Evolutionary conservation across 805 yeast genomes (phyloP).

Genomic region (Schizosaccharomyces lindneri): DNA sequence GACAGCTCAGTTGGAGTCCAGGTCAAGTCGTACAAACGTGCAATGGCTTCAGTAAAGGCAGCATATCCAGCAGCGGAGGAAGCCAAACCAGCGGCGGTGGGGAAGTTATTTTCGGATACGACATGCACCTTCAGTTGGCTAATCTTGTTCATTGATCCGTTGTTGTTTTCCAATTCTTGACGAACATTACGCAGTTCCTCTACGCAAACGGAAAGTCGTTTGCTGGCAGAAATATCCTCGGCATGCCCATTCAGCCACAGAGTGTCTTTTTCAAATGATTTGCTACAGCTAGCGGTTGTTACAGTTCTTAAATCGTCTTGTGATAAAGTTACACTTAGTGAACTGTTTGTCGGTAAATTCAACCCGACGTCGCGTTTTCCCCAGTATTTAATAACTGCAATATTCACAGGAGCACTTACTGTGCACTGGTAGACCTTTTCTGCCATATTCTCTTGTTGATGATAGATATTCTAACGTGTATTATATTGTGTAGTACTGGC

Average conservation of each 20-base stretch:
- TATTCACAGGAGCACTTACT: slow-evolving; percentile 89
- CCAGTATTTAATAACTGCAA: slow-evolving; percentile 96
- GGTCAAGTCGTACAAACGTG: slow-evolving; percentile 65
- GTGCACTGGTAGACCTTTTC: slow-evolving; percentile 24
- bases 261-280: slow-evolving; percentile 31
- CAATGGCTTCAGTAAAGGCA: slow-evolving; percentile 75
- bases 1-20: slow-evolving; percentile 65
- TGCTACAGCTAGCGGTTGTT: slow-evolving; percentile 62
- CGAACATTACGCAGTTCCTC: slow-evolving; percentile 50
- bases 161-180: slow-evolving; percentile 28
- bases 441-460: background rate
- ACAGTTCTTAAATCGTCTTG: slow-evolving; percentile 78
- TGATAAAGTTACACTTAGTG: slow-evolving; percentile 79
- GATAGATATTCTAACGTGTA: too few species aligned
- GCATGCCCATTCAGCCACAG: slow-evolving; percentile 69
- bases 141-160: slow-evolving; percentile 28
- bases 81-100: slow-evolving; percentile 97
- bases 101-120: slow-evolving; percentile 87
- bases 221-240: slow-evolving; percentile 42
- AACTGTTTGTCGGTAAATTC: slow-evolving; percentile 86
- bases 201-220: slow-evolving; percentile 33
- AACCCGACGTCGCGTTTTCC: slow-evolving; percentile 80
- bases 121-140: slow-evolving; percentile 46
- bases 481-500: too few species aligned
- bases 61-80: slow-evolving; percentile 98